Base-by-base conservation (phyloP, 1,139 yeast genomes). In the Ogataea hybrid region DNA sequence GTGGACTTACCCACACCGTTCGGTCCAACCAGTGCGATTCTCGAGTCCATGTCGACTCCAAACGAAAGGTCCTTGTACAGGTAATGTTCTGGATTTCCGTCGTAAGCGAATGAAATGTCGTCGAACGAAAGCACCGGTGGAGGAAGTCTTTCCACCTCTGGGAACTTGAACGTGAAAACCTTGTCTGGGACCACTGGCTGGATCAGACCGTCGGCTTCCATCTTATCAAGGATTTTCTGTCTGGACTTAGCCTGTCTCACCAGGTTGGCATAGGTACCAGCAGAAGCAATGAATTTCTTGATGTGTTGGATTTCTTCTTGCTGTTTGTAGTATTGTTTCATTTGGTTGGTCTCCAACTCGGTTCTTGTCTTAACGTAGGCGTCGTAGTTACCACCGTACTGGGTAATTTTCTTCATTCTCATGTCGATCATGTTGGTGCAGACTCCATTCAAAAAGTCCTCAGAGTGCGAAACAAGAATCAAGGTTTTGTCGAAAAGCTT, bases 1-100 rank as follows among this genome's bases (percentile, higher is more conserved):
- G 99, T 92, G 41, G 97, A 90, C 70, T 92, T 92, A 75, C 98
- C 98, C 57, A 92, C 90, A 85, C 99, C 99, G 69, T 92, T 92
- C 64, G 98, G 97, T 33, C 99, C 99, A 49, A 92, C 98, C 46
- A 92, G 77, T 35, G 98, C 98, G 61, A 90, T 83, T 74, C 99
- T 84, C 31, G 97, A 89, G 70, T 92, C 99, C 97, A 92, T 90
- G 76, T 94, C 98, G 51, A 92, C 92, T 84, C 98, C 98, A 59
- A 92, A 92, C 64, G 89, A 94, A 64, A 92, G 78, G 65, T 86
- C 70, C 64, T 86, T 89, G 70, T 92, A 92, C 59, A 92, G 76
- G 69, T 90, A 85, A 67, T 92, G 85, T 69, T 87, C 96, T 41
- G 77, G 68, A 18, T 85, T 83, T 57, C 95, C 97, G 57, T 85